Evolutionary conservation across 129 eudicot genomes (phyloP).

Genomic region (Saussurea involucrata): DNA sequence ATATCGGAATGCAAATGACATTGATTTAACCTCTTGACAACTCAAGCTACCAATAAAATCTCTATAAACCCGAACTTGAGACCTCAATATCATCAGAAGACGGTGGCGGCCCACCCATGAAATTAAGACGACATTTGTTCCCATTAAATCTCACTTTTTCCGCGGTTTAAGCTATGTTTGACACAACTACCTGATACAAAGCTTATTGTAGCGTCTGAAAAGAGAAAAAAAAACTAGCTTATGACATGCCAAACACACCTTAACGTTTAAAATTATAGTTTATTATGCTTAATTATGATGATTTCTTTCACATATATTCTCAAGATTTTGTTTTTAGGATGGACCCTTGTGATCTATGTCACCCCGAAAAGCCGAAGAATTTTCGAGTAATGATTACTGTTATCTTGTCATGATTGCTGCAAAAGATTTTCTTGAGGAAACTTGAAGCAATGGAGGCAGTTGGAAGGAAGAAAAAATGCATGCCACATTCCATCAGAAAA

Average conservation of each 20-base stretch:
- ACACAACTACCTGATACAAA: background rate
- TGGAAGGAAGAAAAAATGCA: conserved; percentile 25
- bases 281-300: conserved; percentile 18
- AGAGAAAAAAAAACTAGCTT: background rate
- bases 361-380: conserved; percentile 12
- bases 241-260: background rate
- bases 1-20: conserved; percentile 4
- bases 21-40: conserved; percentile 25
- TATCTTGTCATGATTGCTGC: conserved; percentile 29
- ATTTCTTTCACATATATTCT: conserved; percentile 15
- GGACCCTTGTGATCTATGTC: conserved; percentile 31
- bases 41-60: conserved; percentile 25
- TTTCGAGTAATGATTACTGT: conserved; percentile 28
- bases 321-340: conserved; percentile 14
- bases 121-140: conserved; percentile 1
- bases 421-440: conserved; percentile 39
- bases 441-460: conserved; percentile 46
- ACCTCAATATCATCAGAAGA: conserved; percentile 3
- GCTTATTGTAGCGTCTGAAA: background rate
- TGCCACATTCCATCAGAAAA: conserved; percentile 28
- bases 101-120: background rate
- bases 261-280: background rate
- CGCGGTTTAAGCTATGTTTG: background rate
- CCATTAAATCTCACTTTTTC: conserved; percentile 5
- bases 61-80: conserved; percentile 10